Evolutionary conservation across 306 rosid genomes (phyloP).

Genomic region (Crotalaria pallida): DNA sequence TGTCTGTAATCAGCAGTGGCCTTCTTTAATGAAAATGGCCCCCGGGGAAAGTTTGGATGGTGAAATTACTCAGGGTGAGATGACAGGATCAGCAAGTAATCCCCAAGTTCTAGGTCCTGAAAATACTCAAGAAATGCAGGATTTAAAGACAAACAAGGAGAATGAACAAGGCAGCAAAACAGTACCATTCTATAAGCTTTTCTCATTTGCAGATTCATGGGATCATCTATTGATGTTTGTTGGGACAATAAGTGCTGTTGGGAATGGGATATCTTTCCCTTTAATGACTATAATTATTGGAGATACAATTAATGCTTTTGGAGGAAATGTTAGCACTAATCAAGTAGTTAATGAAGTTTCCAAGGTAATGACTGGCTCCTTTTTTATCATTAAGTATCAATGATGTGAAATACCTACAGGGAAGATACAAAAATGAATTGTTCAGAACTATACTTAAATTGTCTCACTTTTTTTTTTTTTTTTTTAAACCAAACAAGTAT

Average conservation of each 20-base stretch:
- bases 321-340: slow-evolving; percentile 25
- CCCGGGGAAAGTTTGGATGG: slow-evolving; percentile 24
- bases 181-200: slow-evolving; percentile 68
- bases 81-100: slow-evolving; percentile 30
- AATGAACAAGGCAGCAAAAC: slow-evolving; percentile 31
- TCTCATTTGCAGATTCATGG: slow-evolving; percentile 69
- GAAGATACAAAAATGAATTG: too few species aligned
- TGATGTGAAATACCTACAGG: too few species aligned
- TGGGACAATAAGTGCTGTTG: slow-evolving; percentile 59
- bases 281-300: slow-evolving; percentile 56
- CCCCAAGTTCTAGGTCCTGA: slow-evolving; percentile 14
- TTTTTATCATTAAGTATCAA: slow-evolving; percentile 10
- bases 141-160: slow-evolving; percentile 26
- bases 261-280: slow-evolving; percentile 50
- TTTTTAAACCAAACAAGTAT: background rate
- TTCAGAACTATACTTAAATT: background rate
- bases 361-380: slow-evolving; percentile 23
- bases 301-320: slow-evolving; percentile 54
- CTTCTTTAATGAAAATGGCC: slow-evolving; percentile 29
- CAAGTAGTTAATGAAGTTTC: slow-evolving; percentile 55
- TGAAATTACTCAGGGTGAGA: slow-evolving; percentile 18
- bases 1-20: background rate
- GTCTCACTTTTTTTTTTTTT: background rate
- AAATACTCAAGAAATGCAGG: slow-evolving; percentile 20
- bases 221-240: slow-evolving; percentile 53